Evolutionary conservation across 371 early-diverging fungal species (phyloP), one percentile per base, ranked within the genome.

Genomic region (Capillidium rhysosporum): DNA sequence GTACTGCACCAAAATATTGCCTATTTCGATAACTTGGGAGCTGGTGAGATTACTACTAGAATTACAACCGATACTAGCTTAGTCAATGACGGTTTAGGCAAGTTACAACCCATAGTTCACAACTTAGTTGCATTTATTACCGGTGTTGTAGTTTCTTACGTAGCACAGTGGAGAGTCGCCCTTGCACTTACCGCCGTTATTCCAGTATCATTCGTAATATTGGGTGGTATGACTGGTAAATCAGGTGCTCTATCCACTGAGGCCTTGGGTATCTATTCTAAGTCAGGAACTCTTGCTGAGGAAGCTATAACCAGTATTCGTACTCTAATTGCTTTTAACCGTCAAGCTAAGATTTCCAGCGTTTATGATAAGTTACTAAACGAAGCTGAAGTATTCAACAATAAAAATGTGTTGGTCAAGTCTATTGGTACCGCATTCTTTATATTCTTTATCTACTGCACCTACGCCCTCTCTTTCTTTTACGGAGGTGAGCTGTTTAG

Each of bases 241-340:
- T 31, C 45, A n/a, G 40, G 29, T 2, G 26, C 57, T 57, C 39
- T 61, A 59, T 30, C 56, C 54, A n/a, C 21, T 74, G 7, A 89
- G 87, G 43, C 18, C 7, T 14, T 18, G 7, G 43, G 21, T 43
- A 43, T 14, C 18, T 43, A 43, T 18, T 14, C 18, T 7, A 21
- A 14, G 7, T 8, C 43, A 18, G 18, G 18, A 18, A 18, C 43
- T 43, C 7, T 43, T 18, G 43, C 43, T 7, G 21, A 43, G 21
- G 43, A 43, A 18, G 18, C 21, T 0, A 18, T 43, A 8, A 7
- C 18, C 9, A 18, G 18, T 18, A 85, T 92, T 41, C 79, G 91
- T 45, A 92, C 92, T 4, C 83, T 92, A 46, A 78, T 75, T 54
- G 68, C 90, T 5, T 91, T 90, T 65, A 76, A 78, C 54, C 77